A percentile compares a stretch with the other conserved stretches of the same genome.
Conservation (phyloP, 2,329 filamentous ascomycete species). For the Verticillium tricorpus region DNA sequence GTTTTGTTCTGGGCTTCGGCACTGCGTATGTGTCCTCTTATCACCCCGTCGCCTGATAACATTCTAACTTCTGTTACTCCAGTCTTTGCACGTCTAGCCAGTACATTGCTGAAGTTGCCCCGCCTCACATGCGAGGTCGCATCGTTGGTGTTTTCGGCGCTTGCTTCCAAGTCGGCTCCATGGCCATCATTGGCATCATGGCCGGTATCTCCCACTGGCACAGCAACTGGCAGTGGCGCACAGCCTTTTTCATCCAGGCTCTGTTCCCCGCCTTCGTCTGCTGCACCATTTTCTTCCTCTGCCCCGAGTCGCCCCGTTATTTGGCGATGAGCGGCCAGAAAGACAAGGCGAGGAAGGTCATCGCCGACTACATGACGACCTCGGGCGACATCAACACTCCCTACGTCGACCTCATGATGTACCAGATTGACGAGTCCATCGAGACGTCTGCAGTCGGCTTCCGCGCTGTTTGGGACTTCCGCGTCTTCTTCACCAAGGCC, state of each 20-base stretch:
- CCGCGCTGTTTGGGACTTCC: constrained; percentile 37
- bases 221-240: constrained; percentile 30
- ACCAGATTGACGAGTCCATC: constrained; percentile 39
- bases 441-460: constrained; percentile 31
- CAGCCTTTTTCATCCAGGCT: constrained; percentile 38
- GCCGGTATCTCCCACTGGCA: constrained; percentile 32
- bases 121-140: constrained; percentile 29
- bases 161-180: constrained; percentile 38
- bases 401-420: constrained; percentile 34
- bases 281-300: constrained; percentile 23
- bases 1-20: constrained; percentile 53
- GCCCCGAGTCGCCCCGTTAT: constrained; percentile 38
- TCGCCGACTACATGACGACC: constrained; percentile 34
- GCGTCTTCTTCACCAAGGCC: constrained; percentile 38
- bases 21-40: constrained; percentile 12
- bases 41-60: neutral
- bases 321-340: constrained; percentile 29
- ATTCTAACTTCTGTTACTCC: neutral
- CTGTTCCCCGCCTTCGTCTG: constrained; percentile 31
- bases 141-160: constrained; percentile 43
- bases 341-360: constrained; percentile 27
- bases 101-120: constrained; percentile 23
- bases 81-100: constrained; percentile 20
- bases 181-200: constrained; percentile 36
- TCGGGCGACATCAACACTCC: constrained; percentile 31